A percentile compares a stretch with the other conserved stretches of the same genome.
Evolutionary conservation across 225 moss, liverwort and hornwort genomes (phyloP).

Genomic region (Asterella californica): DNA sequence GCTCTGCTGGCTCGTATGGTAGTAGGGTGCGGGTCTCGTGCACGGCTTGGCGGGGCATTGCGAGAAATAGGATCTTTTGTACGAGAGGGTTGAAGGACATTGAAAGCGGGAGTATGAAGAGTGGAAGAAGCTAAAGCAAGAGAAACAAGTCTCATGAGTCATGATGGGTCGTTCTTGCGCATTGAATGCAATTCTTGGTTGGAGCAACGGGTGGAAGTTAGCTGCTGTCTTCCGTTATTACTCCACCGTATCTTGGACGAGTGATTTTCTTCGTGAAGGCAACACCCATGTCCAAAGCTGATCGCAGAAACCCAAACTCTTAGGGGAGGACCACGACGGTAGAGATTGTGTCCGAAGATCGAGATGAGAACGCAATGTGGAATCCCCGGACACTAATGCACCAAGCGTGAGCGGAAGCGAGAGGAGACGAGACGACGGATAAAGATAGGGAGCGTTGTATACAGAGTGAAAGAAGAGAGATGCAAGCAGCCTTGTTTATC

Average conservation of each 20-base stretch:
- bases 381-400: not conserved
- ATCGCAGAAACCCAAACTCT: too few relatives aligned
- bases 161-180: conserved; percentile 1
- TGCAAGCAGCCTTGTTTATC: conserved; percentile 20
- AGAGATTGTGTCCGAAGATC: conserved; percentile 2
- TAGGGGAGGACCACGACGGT: not conserved
- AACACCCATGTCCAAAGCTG: too few relatives aligned
- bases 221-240: conserved; percentile 1
- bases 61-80: conserved; percentile 5
- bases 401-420: not conserved
- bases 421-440: not conserved
- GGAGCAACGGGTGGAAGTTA: not conserved
- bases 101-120: conserved; percentile 5
- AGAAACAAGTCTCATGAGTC: conserved; percentile 9
- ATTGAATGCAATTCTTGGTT: not conserved
- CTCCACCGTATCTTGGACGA: conserved; percentile 5
- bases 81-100: not conserved
- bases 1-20: not conserved
- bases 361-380: not conserved
- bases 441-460: not conserved
- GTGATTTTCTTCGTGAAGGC: too few relatives aligned
- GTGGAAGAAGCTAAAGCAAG: not conserved
- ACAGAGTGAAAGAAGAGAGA: conserved; percentile 18
- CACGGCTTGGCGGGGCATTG: not conserved
- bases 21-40: not conserved